A percentile compares a stretch with the other conserved stretches of the same genome.
Conservation (phyloP, 2,329 filamentous ascomycete species). For the Podosphaera fusca region DNA sequence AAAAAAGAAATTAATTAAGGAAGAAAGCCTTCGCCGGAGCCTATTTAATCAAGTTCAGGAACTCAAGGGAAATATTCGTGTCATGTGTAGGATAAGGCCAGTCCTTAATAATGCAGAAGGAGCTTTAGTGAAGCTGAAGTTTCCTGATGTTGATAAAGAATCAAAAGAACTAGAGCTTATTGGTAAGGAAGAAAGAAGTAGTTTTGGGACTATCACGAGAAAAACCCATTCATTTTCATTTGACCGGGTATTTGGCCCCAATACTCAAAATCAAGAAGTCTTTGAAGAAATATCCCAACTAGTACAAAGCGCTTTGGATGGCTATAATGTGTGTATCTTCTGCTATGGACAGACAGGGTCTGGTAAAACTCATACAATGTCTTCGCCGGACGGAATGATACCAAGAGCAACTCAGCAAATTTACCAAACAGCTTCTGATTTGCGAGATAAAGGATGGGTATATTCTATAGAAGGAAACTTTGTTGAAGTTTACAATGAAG, state of each 20-base stretch:
- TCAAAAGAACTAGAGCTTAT: conserved; percentile 69
- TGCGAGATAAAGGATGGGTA: conserved; percentile 79
- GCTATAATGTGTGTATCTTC: conserved; percentile 97
- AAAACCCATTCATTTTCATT: conserved; percentile 76
- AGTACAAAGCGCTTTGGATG: conserved; percentile 85
- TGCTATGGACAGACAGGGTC: conserved; percentile 95
- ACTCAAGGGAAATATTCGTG: conserved; percentile 90
- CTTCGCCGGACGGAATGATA: conserved; percentile 76
- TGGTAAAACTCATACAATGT: conserved; percentile 96
- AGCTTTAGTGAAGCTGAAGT: conserved; percentile 49
- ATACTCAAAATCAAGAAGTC: conserved; percentile 57
- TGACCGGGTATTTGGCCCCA: conserved; percentile 72
- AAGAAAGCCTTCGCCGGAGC: conserved; percentile 74
- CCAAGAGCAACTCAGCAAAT: conserved; percentile 83
- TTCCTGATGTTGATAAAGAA: conserved; percentile 59
- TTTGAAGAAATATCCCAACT: conserved; percentile 95
- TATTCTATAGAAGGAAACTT: conserved; percentile 92
- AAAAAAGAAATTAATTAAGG: conserved; percentile 64
- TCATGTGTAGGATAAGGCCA: conserved; percentile 89
- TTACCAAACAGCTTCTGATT: conserved; percentile 60
- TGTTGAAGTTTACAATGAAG: conserved; percentile 95
- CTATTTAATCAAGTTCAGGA: conserved; percentile 97
- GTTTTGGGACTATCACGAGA: conserved; percentile 49
- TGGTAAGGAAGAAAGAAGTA: conserved; percentile 65
- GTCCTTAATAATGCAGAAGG: conserved; percentile 35